Base-by-base conservation (phyloP, 352 stramenopile species). In the Phytophthora hybrid region DNA sequence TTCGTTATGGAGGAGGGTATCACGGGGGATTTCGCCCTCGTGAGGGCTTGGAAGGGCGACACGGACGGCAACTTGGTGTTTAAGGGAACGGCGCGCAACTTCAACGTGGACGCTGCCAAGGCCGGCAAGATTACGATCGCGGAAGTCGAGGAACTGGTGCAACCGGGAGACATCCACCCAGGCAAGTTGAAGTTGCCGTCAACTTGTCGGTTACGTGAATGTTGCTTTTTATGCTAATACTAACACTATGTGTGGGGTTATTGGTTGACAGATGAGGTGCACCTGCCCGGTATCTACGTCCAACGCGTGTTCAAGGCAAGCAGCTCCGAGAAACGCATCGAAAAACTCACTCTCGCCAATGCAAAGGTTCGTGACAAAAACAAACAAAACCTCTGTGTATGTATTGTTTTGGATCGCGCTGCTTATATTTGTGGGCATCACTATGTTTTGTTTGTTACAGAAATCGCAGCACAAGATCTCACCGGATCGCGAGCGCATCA, bases 1-100 rank as follows among this genome's bases (percentile, higher is more conserved):
- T 99, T 98, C 76, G 90, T 99, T 18, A 98, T 99, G 94, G 97
- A 99, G 77, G 89, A 98, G 67, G 93, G 95, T 55, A 95, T 99
- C 57, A 94, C 83, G 34, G 93, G 94, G 4, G 96, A 99, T 71
- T 97, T 98, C 53, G 88, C 93, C 31, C 83, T 99, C 18, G 95
- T 99, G 11, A 99, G 99, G 77, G 97, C 95, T 0, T 98, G 91
- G 87, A 98, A 98, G 77, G 97, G 93, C 23, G 97, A 99, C 81
- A 99, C 92, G 23, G 85, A 94, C 62, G 97, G 97, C 37, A 99
- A 99, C 79, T 83, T 99, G 10, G 87, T 99, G 32, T 99, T 99
- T 85, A 74, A 91, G 55, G 94, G 95, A 56, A 99, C 97, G n/a
- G 94, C 97, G 34, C 83, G 85, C 75, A 99, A 99, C 88, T 97